Conservation (phyloP, 306 rosid species). For the Luffa acutangula region DNA sequence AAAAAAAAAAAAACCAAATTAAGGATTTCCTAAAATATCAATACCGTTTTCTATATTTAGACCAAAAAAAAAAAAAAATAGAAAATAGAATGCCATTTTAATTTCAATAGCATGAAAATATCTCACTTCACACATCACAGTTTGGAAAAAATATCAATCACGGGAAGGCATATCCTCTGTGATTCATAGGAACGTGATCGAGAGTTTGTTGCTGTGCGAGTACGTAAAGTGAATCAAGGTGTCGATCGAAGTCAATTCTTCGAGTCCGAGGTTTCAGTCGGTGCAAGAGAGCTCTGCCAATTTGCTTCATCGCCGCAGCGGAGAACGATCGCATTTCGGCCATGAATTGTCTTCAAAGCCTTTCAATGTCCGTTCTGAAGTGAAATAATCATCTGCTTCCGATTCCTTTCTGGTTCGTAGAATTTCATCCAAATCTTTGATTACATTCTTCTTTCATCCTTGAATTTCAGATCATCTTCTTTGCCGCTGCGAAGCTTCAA, state of each 20-base stretch:
- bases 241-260: not conserved
- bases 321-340: not conserved
- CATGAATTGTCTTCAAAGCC: constrained; percentile 64
- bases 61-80: too few relatives aligned
- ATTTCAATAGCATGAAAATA: not conserved
- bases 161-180: not conserved
- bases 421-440: not conserved
- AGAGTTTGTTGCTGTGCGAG: not conserved
- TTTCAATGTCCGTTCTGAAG: constrained; percentile 30
- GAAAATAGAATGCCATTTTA: too few relatives aligned
- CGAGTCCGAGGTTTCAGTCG: not conserved
- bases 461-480: constrained; percentile 40
- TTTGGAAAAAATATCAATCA: not conserved
- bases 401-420: not conserved
- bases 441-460: not conserved
- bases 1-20: too few relatives aligned
- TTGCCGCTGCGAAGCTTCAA: constrained; percentile 30
- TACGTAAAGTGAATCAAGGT: not conserved
- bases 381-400: not conserved
- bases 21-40: too few relatives aligned
- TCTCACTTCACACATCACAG: not conserved
- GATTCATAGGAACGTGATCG: constrained; percentile 4
- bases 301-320: not conserved
- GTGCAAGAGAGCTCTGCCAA: not conserved
- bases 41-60: too few relatives aligned